phyloP scores from a whole-genome alignment of 148 eudicot species.

The Persicaria maculosa region DNA sequence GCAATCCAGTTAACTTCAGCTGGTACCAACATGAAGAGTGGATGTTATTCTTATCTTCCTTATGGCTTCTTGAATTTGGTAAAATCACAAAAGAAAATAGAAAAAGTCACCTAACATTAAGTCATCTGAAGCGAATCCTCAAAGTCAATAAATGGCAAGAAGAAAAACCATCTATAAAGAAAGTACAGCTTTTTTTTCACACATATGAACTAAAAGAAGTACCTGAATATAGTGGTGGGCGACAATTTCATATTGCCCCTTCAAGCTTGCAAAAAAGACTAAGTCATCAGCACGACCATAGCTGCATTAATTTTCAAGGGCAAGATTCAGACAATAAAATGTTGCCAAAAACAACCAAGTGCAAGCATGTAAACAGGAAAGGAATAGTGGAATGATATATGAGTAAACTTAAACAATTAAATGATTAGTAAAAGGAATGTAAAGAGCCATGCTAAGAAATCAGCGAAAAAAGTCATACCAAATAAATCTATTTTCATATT shows the following conservation, averaged over 20 bases:
- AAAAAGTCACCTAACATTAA: background rate
- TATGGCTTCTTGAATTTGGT: background rate
- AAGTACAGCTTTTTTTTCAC: background rate
- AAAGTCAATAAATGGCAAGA: background rate
- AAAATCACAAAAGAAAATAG: background rate
- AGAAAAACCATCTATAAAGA: conserved; percentile 6
- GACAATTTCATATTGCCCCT: conserved; percentile 87
- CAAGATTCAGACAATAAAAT: conserved; percentile 5
- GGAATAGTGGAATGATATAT: background rate
- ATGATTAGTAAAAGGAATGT: background rate
- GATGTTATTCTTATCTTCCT: background rate
- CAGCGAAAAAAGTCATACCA: background rate
- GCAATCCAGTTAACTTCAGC: background rate
- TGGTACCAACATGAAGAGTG: background rate
- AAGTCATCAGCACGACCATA: conserved; percentile 93
- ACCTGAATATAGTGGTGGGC: conserved; percentile 97
- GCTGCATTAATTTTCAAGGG: conserved; percentile 43
- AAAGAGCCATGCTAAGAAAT: background rate
- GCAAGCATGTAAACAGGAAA: background rate
- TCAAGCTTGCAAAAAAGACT: conserved; percentile 88
- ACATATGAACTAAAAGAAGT: conserved; percentile 6
- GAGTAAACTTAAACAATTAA: background rate
- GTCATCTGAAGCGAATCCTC: conserved; percentile 1
- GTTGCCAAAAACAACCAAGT: background rate
- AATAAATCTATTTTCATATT: background rate